Conservation (phyloP, 1,284 basidiomycete species). For the Butyriboletus appendiculatus region DNA sequence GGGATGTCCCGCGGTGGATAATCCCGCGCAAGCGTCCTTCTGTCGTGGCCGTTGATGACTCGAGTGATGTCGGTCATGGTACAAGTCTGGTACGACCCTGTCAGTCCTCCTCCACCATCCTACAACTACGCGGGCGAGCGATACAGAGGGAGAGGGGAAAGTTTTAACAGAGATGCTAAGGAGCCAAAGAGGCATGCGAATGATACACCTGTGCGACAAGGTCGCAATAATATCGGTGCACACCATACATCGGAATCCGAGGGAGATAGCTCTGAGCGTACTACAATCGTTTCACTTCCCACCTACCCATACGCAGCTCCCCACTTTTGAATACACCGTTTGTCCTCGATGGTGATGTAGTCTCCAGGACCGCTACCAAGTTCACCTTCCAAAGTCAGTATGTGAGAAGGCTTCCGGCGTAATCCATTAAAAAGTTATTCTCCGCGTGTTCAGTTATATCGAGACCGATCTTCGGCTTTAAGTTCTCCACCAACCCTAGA, state of each 20-base stretch:
- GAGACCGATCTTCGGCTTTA: constrained; percentile 51
- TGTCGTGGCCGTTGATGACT: constrained; percentile 3
- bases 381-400: constrained; percentile 26
- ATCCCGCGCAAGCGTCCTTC: constrained; percentile 28
- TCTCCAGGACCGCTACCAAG: constrained; percentile 10
- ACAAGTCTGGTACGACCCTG: constrained; percentile 3
- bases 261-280: background rate
- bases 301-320: too few relatives aligned
- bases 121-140: constrained; percentile 17
- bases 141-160: constrained; percentile 8
- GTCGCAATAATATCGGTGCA: background rate
- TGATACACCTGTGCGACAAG: constrained; percentile 12
- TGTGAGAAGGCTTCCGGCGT: constrained; percentile 39
- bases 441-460: constrained; percentile 49
- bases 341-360: constrained; percentile 41
- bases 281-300: too few relatives aligned
- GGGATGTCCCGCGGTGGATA: constrained; percentile 16
- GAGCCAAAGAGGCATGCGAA: constrained; percentile 10
- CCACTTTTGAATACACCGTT: constrained; percentile 53
- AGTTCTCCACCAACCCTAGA: constrained; percentile 40
- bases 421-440: constrained; percentile 45
- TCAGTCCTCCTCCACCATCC: too few relatives aligned
- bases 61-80: background rate
- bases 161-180: constrained; percentile 6
- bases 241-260: background rate